Evolutionary conservation across 1,139 yeast species (phyloP), one percentile per base, ranked within the genome.

Genomic region (Yamadazyma friedrichii): DNA sequence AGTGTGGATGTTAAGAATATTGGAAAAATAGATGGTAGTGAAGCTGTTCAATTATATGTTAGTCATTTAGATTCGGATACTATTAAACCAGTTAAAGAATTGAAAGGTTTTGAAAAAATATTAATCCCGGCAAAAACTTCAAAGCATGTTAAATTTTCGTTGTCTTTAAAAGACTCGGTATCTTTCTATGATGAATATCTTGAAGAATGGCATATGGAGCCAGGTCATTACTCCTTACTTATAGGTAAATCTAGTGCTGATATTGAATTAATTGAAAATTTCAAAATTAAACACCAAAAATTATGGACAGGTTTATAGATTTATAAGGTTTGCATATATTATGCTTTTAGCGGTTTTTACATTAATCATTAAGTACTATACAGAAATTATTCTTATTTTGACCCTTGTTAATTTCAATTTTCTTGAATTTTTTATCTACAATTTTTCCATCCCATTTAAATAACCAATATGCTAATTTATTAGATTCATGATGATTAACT

Each of bases 391-490:
- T 86, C 62, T 80, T 73, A 2, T 65, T 61, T 0, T 74, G 55
- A 0, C 88, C 88, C 32, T 69, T 67, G 35, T 68, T 66, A 2
- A 82, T 41, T 53, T 80, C 80, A 33, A 50, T 60, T 56, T 82
- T 84, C 22, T 38, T 33, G 28, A 42, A n/a, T 43, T 31, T 11
- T 15, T 35, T 40, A 25, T 43, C 41, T 1, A 44, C 37, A 17
- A 38, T 25, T n/a, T 42, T 38, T 4, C 77, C 79, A 10, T 51
- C 53, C 81, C 80, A 74, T 42, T 70, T 66, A 50, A 75, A 82
- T 9, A 88, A 67, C 82, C 91, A 79, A 58, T 91, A 91, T 1
- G 82, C 86, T n/a, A 91, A 74, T 54, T 89, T 88, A 39, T 74
- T 71, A 0, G 96, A 83, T 44, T 78, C 78, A 49, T 85, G 78